Evolutionary conservation across 1,284 basidiomycete species (phyloP), one percentile per base, ranked within the genome.

Genomic region (Sporisorium graminicola): DNA sequence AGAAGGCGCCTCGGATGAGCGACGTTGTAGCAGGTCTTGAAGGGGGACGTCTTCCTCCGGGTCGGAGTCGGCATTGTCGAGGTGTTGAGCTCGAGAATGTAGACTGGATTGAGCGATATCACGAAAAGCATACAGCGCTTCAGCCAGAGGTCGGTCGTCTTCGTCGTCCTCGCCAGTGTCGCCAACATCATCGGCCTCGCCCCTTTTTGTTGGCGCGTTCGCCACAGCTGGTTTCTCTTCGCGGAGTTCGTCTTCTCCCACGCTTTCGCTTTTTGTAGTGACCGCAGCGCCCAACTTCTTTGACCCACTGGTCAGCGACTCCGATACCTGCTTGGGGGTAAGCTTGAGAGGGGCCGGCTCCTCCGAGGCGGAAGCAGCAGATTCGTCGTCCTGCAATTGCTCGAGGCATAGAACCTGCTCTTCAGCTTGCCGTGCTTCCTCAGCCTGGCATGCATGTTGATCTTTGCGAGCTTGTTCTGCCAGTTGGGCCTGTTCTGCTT

Each of bases 41-140:
- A 76, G 44, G 27, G 68, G 74, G 0, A 68, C 26, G 24, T 76
- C 69, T 37, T 72, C 68, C 33, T 76, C 73, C 3, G 64, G 57
- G 33, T 75, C 65, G 5, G 70, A 66, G 22, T 74, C 65, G 1
- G 44, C 47, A 4, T 51, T 55, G 56, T 40, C 42, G 24, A 37
- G 33, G n/a, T 55, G 60, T 16, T n/a, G 40, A 12, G 42, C 35
- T 26, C 10, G 18, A 18, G 35, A 27, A 18, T 40, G 46, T 22
- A 44, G 29, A 20, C 37, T 31, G 16, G 49, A n/a, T 20, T 24
- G 10, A 13, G 20, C 46, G 6, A 14, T 5, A 35, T 40, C 20
- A 14, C 57, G 24, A 1, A 20, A 31, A 20, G 27, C 44, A 43
- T 37, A 18, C 8, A 44, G 40, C 10, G 18, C 5, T 16, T 29